Evolutionary conservation across 139 green algal genomes (phyloP), one percentile per base, ranked within the genome.

Genomic region (Picochlorum sp.): DNA sequence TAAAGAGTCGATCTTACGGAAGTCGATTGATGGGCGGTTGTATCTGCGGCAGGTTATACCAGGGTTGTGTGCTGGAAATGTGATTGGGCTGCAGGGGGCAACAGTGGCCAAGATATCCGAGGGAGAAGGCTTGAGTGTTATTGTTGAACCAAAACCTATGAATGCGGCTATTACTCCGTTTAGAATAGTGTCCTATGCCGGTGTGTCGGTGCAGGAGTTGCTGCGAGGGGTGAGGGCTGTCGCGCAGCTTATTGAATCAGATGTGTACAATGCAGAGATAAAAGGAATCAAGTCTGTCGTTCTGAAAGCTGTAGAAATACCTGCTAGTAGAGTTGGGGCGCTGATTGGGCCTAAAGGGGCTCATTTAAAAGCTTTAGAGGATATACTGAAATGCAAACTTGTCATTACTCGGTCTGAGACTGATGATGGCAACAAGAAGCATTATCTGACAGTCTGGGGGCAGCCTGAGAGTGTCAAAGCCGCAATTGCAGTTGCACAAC

Each of bases 121-220:
- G 23, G 47, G 30, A 13, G 47, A 21, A 13, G 63, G 47, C 9
- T 24, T 23, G 23, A 10, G 6, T 55, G 55, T 77, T 49, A 21
- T 70, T 49, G 54, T 77, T 23, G 71, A 73, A 57, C 26, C 58
- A 18, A 65, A 60, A 51, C 23, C n/a, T 20, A 20, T 24, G n/a
- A 66, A 73, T 31, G 71, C 71, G 20, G 65, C 65, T 16, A 72
- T 77, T 45, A 41, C 67, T 57, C 71, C 71, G 44, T 77, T 77
- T 52, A 65, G 71, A 47, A 34, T 65, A 5, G 64, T 77, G 23
- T 55, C 55, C n/a, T 73, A 66, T 38, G n/a, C 52, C 13, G 16
- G 49, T 10, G n/a, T 50, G 4, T 24, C 8, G 18, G 14, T 68
- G 5, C 26, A 63, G 44, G 11, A 49, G 21, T 23, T 77, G 15